phyloP scores from a whole-genome alignment of 139 green algal species.

The Chlamydomonas eustigma region DNA sequence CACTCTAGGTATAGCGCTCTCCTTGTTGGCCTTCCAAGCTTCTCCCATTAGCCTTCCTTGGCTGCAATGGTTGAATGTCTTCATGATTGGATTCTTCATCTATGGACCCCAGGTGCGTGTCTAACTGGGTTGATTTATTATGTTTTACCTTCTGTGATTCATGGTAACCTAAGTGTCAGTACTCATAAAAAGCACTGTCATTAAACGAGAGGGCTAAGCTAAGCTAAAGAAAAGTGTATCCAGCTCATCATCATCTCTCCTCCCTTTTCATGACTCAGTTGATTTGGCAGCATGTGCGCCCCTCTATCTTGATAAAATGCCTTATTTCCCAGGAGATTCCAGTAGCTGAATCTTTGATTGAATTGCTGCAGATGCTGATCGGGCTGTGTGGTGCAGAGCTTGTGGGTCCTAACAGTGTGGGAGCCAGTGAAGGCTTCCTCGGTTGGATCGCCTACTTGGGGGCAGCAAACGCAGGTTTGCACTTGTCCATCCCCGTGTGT shows the following conservation, averaged over 20 bases:
- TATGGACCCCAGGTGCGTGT: conserved; percentile 69
- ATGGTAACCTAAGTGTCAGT: too few relatives aligned
- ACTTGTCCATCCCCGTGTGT: too few relatives aligned
- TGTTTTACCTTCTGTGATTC: too few relatives aligned
- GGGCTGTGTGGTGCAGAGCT: conserved; percentile 94
- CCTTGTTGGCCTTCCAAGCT: conserved; percentile 67
- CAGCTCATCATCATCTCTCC: too few relatives aligned
- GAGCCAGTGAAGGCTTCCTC: conserved; percentile 90
- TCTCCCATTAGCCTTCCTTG: conserved; percentile 54
- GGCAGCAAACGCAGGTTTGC: conserved; percentile 37
- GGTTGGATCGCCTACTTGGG: conserved; percentile 87
- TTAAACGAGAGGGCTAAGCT: too few relatives aligned
- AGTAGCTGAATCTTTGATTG: too few relatives aligned
- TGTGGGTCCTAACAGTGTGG: conserved; percentile 80
- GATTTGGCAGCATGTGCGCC: too few relatives aligned
- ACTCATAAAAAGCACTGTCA: too few relatives aligned
- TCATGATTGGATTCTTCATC: conserved; percentile 94
- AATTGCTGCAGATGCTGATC: conserved; percentile 84
- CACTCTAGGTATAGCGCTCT: conserved; percentile 74
- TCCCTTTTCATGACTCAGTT: too few relatives aligned
- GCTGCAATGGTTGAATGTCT: conserved; percentile 86
- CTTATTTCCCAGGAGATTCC: too few relatives aligned
- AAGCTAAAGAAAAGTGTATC: too few relatives aligned
- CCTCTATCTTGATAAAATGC: too few relatives aligned
- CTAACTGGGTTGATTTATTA: conserved; percentile 2